A percentile compares a stretch with the other conserved stretches of the same genome.
phyloP scores from a whole-genome alignment of 306 rosid species.

The Prunus dulcis region DNA sequence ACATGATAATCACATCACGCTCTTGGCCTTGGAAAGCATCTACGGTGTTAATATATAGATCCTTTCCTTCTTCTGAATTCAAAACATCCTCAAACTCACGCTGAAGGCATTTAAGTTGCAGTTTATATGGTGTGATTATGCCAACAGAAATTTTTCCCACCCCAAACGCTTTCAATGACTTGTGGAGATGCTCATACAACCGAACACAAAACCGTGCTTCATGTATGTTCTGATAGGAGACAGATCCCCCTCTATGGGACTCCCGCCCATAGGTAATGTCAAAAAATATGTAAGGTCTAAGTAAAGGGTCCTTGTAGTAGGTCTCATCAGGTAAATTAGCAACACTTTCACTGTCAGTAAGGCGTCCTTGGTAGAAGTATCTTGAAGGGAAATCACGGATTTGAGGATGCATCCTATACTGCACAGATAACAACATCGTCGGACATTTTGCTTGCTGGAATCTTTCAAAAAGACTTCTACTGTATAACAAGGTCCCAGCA shows the following conservation, averaged over 20 bases:
- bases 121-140: constrained; percentile 94
- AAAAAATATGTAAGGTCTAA: constrained; percentile 81
- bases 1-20: constrained; percentile 96
- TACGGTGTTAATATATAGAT: constrained; percentile 86
- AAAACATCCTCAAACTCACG: constrained; percentile 88
- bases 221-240: constrained; percentile 78
- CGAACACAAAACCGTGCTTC: constrained; percentile 96
- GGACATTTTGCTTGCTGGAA: constrained; percentile 97
- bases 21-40: constrained; percentile 99
- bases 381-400: constrained; percentile 96
- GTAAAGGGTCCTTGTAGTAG: constrained; percentile 80
- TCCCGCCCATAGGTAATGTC: constrained; percentile 95
- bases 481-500: constrained; percentile 93
- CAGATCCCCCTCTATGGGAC: constrained; percentile 97
- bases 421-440: constrained; percentile 91
- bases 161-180: constrained; percentile 57
- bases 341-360: constrained; percentile 86
- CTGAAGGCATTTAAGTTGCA: constrained; percentile 93
- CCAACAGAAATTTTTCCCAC: constrained; percentile 73
- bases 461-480: constrained; percentile 95
- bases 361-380: constrained; percentile 95
- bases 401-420: constrained; percentile 97
- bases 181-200: constrained; percentile 84
- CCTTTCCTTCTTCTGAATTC: constrained; percentile 93
- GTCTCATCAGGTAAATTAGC: constrained; percentile 71